Evolutionary conservation across 1,139 yeast species (phyloP).

Genomic region (Pichia inconspicua): DNA sequence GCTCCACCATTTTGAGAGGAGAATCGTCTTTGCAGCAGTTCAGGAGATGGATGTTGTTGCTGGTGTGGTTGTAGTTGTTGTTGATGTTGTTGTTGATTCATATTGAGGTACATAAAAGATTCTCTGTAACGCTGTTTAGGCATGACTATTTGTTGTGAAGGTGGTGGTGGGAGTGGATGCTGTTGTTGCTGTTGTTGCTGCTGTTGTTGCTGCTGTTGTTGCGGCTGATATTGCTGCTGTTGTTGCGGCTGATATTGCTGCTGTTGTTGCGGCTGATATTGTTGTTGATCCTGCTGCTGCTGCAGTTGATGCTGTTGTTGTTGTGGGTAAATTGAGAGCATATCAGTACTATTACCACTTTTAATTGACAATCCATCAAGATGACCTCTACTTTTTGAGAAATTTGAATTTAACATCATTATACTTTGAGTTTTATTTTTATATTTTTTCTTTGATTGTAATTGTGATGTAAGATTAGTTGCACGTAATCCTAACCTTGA

Average conservation of each 20-base stretch:
- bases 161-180: conserved; percentile 7
- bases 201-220: conserved; percentile 2
- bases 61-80: neutral
- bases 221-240: conserved; percentile 1
- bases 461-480: conserved; percentile 16
- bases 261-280: conserved; percentile 1
- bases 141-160: neutral
- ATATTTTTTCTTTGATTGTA: conserved; percentile 15
- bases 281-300: conserved; percentile 1
- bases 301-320: neutral
- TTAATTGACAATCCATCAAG: conserved; percentile 8
- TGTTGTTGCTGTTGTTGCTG: conserved; percentile 7
- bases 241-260: conserved; percentile 2
- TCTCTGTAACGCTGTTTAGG: conserved; percentile 11
- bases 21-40: conserved; percentile 4
- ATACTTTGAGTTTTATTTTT: conserved; percentile 16
- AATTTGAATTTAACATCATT: conserved; percentile 7
- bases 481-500: conserved; percentile 21
- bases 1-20: conserved; percentile 11
- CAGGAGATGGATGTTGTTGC: conserved; percentile 1
- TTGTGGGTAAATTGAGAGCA: neutral
- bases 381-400: conserved; percentile 10
- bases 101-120: conserved; percentile 14
- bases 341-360: conserved; percentile 6
- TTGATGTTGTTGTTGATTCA: neutral